Evolutionary conservation across 352 stramenopile genomes (phyloP), one percentile per base, ranked within the genome.

Genomic region (Thalassiosira hispida): DNA sequence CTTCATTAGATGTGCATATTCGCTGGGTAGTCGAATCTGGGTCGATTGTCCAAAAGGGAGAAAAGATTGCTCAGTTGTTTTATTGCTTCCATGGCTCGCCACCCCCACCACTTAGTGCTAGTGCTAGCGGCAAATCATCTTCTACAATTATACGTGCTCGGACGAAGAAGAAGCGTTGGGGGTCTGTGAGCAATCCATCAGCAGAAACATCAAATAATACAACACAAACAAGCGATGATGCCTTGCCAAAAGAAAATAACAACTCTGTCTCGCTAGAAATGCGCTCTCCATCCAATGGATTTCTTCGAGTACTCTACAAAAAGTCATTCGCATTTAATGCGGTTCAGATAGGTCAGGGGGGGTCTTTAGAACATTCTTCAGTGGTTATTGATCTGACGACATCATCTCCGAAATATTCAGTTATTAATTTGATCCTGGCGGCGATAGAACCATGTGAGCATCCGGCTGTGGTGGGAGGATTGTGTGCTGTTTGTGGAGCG

Each of bases 401-500:
- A n/a, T n/a, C 18, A 47, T 18, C 11, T 33, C 33, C 20, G 20
- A 35, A 55, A 40, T 23, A 46, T 35, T 59, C 25, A 46, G 27
- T 79, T 22, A 46, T 47, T 27, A 56, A 66, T 59, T 33, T 83
- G 14, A 64, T 85, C 23, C 71, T 90, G 67, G 86, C 77, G 23
- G 70, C 67, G 52, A 82, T 92, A 44, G 83, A 89, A 69, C 44
- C 77, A 56, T 93, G 88, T 73, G 47, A 74, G n/a, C 88, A 93
- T 83, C 88, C 88, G 38, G 77, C 81, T n/a, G 76, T 91, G 62
- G 59, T 92, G 3, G 77, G 81, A 18, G 75, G 71, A 29, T 57
- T 93, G 29, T 93, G 88, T 64, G 86, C 74, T 40, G 77, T 93
- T 29, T 93, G 88, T 66, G 88, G 88, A 3, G 49, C 35, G 1